Base-by-base conservation (phyloP, 176 grass and related monocot genomes). In the Chloris gayana region DNA sequence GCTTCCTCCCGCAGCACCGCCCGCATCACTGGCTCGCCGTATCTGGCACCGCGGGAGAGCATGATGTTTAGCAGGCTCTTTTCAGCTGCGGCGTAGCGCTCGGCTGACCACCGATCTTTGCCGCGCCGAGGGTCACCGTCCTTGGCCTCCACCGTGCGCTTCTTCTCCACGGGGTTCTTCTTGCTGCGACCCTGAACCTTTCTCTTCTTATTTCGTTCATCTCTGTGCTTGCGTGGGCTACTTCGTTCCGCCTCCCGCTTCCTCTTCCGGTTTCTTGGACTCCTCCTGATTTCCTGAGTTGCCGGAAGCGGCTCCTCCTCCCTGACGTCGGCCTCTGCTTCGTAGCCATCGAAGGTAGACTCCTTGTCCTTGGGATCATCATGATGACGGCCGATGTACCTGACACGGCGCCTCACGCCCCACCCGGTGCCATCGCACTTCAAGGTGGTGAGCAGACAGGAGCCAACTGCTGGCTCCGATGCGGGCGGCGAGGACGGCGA, bases 81-180 rank as follows among this genome's bases (percentile, higher is more conserved):
- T 76, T 91, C 88, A 30, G 96, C 92, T 25, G 88, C 79, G 22
- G 89, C 82, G 53, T 93, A 91, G 70, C 92, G 75, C 78, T 94
- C 89, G 47, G 84, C 75, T 29, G 89, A 94, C 92, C 92, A 94
- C 57, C 92, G 86, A 4, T 91, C 92, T 87, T 91, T 94, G 56
- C 69, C 86, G 47, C 75, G 79, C 56, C 86, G 68, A 83, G 72
- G 76, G 73, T 69, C 82, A 12, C 69, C 73, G 15, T 87, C 86
- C 38, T 89, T 89, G 70, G 90, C 56, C 50, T 83, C 69, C 34
- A 80, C 70, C 17, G 79, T 39, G 25, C 82, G 81, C 78, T 83
- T 86, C 84, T 89, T 87, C 45, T 75, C 64, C 63, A 82, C 68
- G 26, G 49, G 56, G 14, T 44, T 56, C 56, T 79, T 90, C 13